Evolutionary conservation across 2,329 filamentous ascomycete genomes (phyloP).

Genomic region (Botrytis aclada): DNA sequence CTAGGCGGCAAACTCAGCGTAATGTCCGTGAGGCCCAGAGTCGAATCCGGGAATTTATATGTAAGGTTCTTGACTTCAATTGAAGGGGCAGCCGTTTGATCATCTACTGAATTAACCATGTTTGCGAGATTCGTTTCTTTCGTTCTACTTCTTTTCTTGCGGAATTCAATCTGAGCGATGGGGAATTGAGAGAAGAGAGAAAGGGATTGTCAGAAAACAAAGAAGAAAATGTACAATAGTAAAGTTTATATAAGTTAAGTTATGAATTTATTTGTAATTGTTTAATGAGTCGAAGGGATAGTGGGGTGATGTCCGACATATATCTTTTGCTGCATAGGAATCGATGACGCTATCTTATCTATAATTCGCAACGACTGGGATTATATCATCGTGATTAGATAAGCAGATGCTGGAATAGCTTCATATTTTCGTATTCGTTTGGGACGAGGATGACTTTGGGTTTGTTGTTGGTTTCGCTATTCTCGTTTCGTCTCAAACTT

Average conservation of each 20-base stretch:
- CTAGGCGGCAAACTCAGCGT: slow-evolving; percentile 51
- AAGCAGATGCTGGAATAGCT: neutral
- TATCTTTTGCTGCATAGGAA: neutral
- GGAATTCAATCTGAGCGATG: neutral
- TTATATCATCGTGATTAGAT: neutral
- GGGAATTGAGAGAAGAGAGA: neutral
- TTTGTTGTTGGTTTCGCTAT: neutral
- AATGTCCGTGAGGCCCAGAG: slow-evolving; percentile 73
- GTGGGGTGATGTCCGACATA: neutral
- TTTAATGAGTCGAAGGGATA: neutral
- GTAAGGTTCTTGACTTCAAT: slow-evolving; percentile 74
- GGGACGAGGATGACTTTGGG: neutral
- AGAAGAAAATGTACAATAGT: neutral
- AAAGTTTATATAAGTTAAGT: neutral
- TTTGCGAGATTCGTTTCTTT: neutral
- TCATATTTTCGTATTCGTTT: neutral
- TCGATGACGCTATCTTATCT: slow-evolving; percentile 7
- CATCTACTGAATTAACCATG: slow-evolving; percentile 16
- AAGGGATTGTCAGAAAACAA: neutral
- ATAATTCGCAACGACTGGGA: neutral
- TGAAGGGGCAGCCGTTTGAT: slow-evolving; percentile 31
- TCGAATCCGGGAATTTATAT: slow-evolving; percentile 86
- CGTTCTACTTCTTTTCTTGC: neutral
- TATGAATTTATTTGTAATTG: neutral
- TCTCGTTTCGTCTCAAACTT: neutral